Base-by-base conservation (phyloP, 208 protist genomes). In the Tritrichomonas foetus region DNA sequence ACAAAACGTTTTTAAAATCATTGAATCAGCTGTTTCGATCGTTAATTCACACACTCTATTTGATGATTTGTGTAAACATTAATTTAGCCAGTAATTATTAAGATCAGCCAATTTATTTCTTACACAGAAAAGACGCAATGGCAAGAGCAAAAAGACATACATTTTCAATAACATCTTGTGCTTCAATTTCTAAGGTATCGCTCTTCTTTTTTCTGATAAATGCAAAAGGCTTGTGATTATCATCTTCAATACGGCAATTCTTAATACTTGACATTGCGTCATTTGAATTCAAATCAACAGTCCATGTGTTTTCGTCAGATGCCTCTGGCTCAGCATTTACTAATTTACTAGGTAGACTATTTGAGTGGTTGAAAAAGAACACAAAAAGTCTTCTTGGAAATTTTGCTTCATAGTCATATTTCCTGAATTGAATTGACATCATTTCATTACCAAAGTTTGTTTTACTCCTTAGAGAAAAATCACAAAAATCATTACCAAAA, bases 81-180 rank as follows among this genome's bases (percentile, higher is more conserved):
- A n/a, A n/a, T n/a, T n/a, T n/a, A n/a, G n/a, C n/a, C n/a, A n/a
- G n/a, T n/a, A n/a, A n/a, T n/a, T n/a, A n/a, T n/a, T n/a, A n/a
- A n/a, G n/a, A n/a, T n/a, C n/a, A n/a, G n/a, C n/a, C n/a, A n/a
- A 50, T 22, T 89, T 57, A 89, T 14, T 33, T 61, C 27, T 89
- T 57, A n/a, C 78, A 89, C 27, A 89, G 44, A 57, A 89, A 89
- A 0, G 78, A 89, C 20, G 41, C 78, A 27, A 89, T 89, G 53
- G 41, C 78, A 13, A 57, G 3, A 1, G 78, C 16, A 89, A 89
- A 89, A 3, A 49, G 3, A 20, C 47, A 27, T 2, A 89, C 1
- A 0, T 44, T 47, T 27, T 44, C 47, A 57, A 89, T 57, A 39
- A 14, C 39, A n/a, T n/a, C 16, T 33, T 16, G 53, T 61, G 78